Percentiles rank a stretch among this genome's conserved stretches.
These are phyloP conservation scores for Castanospermum australe DNA, from an alignment of 306 rosid species.

Conservation along the genomic window DNA sequence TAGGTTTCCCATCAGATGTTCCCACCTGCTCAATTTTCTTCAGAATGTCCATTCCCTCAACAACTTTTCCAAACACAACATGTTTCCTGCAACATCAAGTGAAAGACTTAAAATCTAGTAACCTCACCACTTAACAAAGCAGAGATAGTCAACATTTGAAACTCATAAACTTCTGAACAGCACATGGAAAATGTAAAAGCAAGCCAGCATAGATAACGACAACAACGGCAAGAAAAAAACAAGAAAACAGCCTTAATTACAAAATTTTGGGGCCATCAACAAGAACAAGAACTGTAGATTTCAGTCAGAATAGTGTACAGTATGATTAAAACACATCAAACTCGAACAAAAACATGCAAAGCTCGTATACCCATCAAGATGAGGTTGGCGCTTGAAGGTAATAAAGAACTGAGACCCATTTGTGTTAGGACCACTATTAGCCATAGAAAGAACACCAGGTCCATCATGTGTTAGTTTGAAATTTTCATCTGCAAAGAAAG, in stretches of 20 bases:
- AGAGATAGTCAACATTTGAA: not conserved
- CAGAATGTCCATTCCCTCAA: slow-evolving; percentile 68
- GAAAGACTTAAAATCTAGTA: not conserved
- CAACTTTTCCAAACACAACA: slow-evolving; percentile 92
- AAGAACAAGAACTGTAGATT: not conserved
- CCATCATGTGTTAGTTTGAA: slow-evolving; percentile 78
- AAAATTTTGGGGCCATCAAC: not conserved
- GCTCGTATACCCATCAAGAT: slow-evolving; percentile 79
- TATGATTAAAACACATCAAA: not conserved
- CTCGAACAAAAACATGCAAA: slow-evolving; percentile 14
- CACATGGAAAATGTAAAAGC: slow-evolving; percentile 7
- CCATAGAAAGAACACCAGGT: slow-evolving; percentile 94
- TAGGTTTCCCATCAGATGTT: slow-evolving; percentile 80
- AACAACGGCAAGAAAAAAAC: not conserved
- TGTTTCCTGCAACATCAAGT: slow-evolving; percentile 69
- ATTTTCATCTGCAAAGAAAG: slow-evolving; percentile 77
- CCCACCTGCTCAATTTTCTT: slow-evolving; percentile 82
- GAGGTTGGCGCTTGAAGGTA: slow-evolving; percentile 81
- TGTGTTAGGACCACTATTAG: slow-evolving; percentile 92
- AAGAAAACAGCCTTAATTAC: not conserved
- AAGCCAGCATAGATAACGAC: not conserved
- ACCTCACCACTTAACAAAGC: not conserved
- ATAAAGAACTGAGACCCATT: slow-evolving; percentile 98
- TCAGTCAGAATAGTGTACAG: not conserved
- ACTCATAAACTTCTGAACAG: not conserved